A percentile compares a stretch with the other conserved stretches of the same genome.
These are phyloP conservation scores for Jacaranda mimosifolia DNA, from an alignment of 257 asterid genomes.

Conservation along the genomic window DNA sequence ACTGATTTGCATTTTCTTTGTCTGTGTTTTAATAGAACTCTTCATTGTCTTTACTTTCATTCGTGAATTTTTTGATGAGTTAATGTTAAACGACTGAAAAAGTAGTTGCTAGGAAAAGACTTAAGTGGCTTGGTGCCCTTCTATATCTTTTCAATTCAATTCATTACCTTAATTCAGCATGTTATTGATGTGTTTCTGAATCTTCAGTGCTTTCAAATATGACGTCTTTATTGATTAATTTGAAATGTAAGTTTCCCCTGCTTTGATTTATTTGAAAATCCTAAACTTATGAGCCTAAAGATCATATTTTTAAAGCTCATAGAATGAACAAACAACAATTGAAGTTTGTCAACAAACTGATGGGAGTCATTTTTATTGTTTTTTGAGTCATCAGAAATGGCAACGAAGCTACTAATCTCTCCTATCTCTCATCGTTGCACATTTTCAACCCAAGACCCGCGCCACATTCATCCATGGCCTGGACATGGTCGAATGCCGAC, in stretches of 20 bases:
- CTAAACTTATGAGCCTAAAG: background rate
- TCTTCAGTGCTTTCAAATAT: background rate
- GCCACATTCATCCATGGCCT: constrained; percentile 42
- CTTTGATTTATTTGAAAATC: background rate
- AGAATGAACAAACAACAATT: background rate
- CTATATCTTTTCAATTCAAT: background rate
- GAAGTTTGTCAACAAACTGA: constrained; percentile 20
- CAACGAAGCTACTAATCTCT: constrained; percentile 56
- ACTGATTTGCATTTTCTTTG: background rate
- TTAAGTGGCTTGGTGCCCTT: background rate
- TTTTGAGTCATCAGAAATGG: constrained; percentile 50
- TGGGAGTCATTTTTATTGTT: background rate
- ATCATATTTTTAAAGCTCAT: background rate
- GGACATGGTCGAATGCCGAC: constrained; percentile 28
- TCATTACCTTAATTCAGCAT: background rate
- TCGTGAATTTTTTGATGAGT: background rate
- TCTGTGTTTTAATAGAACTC: background rate
- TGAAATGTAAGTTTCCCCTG: background rate
- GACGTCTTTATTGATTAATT: background rate
- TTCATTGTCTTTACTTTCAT: background rate
- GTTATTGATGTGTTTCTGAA: background rate
- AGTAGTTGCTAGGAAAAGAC: background rate
- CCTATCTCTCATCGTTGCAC: constrained; percentile 52
- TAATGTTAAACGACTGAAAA: background rate
- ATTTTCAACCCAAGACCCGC: constrained; percentile 41